Evolutionary conservation across 306 rosid genomes (phyloP).

Genomic region (Gastrolobium villosum): DNA sequence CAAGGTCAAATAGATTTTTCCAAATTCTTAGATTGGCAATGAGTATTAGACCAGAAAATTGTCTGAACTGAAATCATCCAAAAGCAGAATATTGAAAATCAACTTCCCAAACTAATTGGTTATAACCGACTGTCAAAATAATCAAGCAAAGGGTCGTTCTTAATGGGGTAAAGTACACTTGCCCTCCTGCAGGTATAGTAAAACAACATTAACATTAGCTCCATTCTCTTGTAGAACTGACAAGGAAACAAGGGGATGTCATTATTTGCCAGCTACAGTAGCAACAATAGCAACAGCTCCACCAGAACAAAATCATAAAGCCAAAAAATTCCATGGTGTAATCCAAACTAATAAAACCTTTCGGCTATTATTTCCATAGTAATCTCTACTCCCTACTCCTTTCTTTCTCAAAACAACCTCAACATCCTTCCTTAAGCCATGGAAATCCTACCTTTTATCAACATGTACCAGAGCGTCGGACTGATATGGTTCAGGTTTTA

Average conservation of each 20-base stretch:
- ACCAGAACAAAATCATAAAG: slow-evolving; percentile 10
- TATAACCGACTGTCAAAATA: background rate
- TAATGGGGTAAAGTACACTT: background rate
- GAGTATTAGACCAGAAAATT: background rate
- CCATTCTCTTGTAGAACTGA: background rate
- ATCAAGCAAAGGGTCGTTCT: background rate
- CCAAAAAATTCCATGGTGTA: background rate
- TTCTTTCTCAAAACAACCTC: slow-evolving; percentile 1
- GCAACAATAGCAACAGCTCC: slow-evolving; percentile 9
- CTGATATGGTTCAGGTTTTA: background rate
- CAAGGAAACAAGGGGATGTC: background rate
- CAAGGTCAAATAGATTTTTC: background rate
- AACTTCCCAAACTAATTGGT: background rate
- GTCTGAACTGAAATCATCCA: slow-evolving; percentile 6
- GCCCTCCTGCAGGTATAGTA: background rate
- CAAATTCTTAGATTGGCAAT: background rate
- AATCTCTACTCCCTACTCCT: background rate
- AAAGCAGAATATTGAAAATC: slow-evolving; percentile 12
- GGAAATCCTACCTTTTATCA: background rate
- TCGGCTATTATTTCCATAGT: background rate
- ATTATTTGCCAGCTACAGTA: background rate
- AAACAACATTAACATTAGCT: slow-evolving; percentile 21
- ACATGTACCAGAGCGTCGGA: background rate
- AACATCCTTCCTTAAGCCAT: background rate
- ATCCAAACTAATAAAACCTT: slow-evolving; percentile 12